phyloP scores from a whole-genome alignment of 2,329 filamentous ascomycete genomes.

The Botryosphaeria dothidea region DNA sequence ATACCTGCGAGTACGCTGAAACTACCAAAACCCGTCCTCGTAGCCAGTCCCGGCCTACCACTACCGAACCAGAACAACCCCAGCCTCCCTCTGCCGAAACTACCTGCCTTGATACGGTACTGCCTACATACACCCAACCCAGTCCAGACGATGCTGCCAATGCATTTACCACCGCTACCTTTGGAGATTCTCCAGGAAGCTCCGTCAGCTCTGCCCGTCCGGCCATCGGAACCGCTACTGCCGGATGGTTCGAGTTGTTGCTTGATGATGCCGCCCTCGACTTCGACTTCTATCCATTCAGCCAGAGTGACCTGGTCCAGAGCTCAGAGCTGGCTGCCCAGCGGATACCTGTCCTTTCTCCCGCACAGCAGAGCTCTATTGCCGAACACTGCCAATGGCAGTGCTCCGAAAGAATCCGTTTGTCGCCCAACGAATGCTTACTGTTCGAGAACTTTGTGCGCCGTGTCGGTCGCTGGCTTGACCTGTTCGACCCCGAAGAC shows the following conservation, averaged over 20 bases:
- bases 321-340: not conserved
- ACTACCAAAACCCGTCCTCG: not conserved
- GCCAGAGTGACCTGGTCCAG: not conserved
- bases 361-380: not conserved
- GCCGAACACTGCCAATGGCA: constrained; percentile 10
- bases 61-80: not conserved
- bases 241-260: constrained; percentile 18
- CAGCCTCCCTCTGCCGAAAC: not conserved
- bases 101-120: not conserved
- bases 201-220: constrained; percentile 7
- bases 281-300: not conserved
- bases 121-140: not conserved
- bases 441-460: constrained; percentile 43
- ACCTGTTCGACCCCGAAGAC: constrained; percentile 45
- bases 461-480: constrained; percentile 41
- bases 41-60: not conserved
- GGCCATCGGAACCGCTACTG: not conserved
- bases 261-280: constrained; percentile 14
- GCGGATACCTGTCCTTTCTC: not conserved
- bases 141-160: not conserved
- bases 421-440: constrained; percentile 11
- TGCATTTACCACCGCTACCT: not conserved
- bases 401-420: not conserved
- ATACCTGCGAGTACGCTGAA: constrained; percentile 41
- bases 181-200: not conserved